phyloP scores from a whole-genome alignment of 2,329 filamentous ascomycete genomes.

The Phialemonium atrogriseum region DNA sequence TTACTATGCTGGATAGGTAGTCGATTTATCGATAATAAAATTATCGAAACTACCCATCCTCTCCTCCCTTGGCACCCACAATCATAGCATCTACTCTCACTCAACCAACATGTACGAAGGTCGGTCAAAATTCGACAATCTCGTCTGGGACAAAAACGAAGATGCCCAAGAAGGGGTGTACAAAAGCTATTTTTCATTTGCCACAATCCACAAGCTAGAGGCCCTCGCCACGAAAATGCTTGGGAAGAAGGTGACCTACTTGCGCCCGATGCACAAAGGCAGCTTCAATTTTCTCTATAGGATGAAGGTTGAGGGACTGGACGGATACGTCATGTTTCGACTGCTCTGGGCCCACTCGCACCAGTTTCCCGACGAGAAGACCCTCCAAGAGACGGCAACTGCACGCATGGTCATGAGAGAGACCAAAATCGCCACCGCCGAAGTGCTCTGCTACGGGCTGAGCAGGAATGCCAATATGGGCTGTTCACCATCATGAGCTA shows the following conservation, averaged over 20 bases:
- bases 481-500: slow-evolving; percentile 15
- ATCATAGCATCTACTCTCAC: too few species aligned
- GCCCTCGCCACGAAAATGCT: slow-evolving; percentile 11
- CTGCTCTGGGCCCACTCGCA: slow-evolving; percentile 13
- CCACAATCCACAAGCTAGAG: slow-evolving; percentile 13
- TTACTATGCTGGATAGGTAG: too few species aligned
- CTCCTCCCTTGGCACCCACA: too few species aligned
- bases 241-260: slow-evolving; percentile 9
- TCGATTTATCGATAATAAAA: too few species aligned
- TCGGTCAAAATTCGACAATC: slow-evolving; percentile 18
- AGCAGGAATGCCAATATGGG: slow-evolving; percentile 14
- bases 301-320: slow-evolving; percentile 11
- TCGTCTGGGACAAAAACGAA: slow-evolving; percentile 21
- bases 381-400: slow-evolving; percentile 14
- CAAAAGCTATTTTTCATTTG: slow-evolving; percentile 13
- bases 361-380: slow-evolving; percentile 15
- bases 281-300: slow-evolving; percentile 20
- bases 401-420: slow-evolving; percentile 9
- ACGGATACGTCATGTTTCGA: slow-evolving; percentile 12
- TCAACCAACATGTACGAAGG: too few species aligned
- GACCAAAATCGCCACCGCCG: slow-evolving; percentile 16
- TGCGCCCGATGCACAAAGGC: slow-evolving; percentile 15
- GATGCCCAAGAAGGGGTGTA: slow-evolving; percentile 15
- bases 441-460: slow-evolving; percentile 12
- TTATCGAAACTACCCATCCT: too few species aligned